Conservation (phyloP, 768 basidiomycete genomes). For the Pisolithus sp. region DNA sequence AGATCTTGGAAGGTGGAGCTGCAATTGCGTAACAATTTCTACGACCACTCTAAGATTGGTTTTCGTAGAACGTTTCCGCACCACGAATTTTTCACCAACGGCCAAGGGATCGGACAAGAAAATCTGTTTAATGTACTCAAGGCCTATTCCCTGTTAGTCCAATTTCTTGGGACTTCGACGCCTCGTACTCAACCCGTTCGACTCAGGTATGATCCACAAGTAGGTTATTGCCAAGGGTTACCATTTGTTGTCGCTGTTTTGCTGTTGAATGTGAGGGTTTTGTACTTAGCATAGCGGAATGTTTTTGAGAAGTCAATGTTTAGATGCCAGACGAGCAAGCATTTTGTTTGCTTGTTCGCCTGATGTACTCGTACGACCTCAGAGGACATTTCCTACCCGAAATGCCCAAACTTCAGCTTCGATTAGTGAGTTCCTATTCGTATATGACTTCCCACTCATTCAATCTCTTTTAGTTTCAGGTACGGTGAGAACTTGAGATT, state of each 20-base stretch:
- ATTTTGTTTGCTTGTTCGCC: constrained; percentile 86
- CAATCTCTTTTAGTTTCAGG: constrained; percentile 49
- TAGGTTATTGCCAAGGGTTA: constrained; percentile 96
- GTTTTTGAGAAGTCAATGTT: not conserved
- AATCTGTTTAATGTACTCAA: constrained; percentile 97
- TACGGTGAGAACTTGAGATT: constrained; percentile 22
- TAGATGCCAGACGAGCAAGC: constrained; percentile 99
- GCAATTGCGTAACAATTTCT: not conserved
- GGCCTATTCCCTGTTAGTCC: constrained; percentile 83
- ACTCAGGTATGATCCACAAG: constrained; percentile 77
- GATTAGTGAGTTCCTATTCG: constrained; percentile 51
- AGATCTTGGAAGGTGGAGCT: constrained; percentile 73
- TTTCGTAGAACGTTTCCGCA: constrained; percentile 83
- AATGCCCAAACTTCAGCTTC: constrained; percentile 95
- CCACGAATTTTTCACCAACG: constrained; percentile 93
- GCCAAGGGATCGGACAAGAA: constrained; percentile 92
- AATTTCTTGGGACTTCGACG: not conserved
- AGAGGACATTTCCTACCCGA: constrained; percentile 97
- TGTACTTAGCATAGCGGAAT: not conserved
- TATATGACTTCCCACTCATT: not conserved
- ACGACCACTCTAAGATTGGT: constrained; percentile 7
- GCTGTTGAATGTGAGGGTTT: constrained; percentile 68
- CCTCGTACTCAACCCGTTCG: constrained; percentile 4
- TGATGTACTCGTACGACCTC: constrained; percentile 96
- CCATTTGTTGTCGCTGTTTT: constrained; percentile 95